Evolutionary conservation across 139 green algal genomes (phyloP).

Genomic region (Haematococcus sp.): DNA sequence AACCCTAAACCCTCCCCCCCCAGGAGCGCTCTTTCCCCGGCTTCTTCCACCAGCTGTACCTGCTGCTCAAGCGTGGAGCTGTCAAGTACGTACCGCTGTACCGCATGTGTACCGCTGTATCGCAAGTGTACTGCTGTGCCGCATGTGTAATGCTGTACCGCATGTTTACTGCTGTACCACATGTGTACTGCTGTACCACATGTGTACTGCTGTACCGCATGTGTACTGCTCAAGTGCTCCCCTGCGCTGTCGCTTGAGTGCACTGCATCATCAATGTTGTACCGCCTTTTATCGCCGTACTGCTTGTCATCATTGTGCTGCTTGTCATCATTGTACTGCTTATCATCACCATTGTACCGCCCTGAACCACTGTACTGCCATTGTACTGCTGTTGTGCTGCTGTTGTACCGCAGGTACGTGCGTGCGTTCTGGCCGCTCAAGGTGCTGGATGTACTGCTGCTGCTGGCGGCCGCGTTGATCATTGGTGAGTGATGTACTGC

Average conservation of each 20-base stretch:
- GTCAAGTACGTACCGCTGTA: background rate
- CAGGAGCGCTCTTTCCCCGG: slow-evolving; percentile 8
- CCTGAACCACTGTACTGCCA: no score
- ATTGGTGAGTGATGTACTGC: slow-evolving; percentile 31
- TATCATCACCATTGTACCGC: no score
- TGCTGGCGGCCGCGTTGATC: slow-evolving; percentile 33
- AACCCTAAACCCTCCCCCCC: no score
- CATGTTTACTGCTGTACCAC: slow-evolving; percentile 10
- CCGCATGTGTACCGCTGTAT: no score
- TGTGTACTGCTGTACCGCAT: slow-evolving; percentile 3
- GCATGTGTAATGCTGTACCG: background rate
- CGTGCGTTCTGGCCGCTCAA: slow-evolving; percentile 38
- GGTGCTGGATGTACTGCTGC: slow-evolving; percentile 32
- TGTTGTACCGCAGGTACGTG: slow-evolving; percentile 20
- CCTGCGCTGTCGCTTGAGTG: no score
- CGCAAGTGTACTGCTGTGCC: no score
- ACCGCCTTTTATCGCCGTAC: no score
- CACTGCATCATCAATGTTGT: no score
- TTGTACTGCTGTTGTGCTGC: background rate
- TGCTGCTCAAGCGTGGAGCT: slow-evolving; percentile 13
- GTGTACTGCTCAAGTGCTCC: no score
- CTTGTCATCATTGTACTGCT: no score
- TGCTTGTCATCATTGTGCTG: no score
- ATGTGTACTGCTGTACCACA: no score
- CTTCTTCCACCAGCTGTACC: slow-evolving; percentile 7